Base-by-base conservation (phyloP, 306 rosid genomes). In the Rosa multiflora region DNA sequence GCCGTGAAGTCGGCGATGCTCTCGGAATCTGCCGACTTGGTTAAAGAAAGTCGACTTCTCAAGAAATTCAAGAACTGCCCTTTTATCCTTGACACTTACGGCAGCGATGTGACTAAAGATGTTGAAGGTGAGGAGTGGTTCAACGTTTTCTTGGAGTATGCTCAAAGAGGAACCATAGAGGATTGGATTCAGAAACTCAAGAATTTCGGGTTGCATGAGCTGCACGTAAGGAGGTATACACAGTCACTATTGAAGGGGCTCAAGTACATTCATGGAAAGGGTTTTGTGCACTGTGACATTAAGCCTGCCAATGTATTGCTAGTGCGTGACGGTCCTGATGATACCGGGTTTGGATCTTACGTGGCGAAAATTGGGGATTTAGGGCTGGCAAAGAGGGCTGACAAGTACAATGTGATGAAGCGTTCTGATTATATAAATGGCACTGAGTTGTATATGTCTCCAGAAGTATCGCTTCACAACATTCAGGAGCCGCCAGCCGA, bases 271-370 rank as follows among this genome's bases (percentile, higher is more conserved):
- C 83, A 79, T 46, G 73, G 40, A 1, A 66, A 21, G 56, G 78
- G 78, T 4, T 79, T 23, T 23, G 83, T 79, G 5, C 83, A 79
- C 35, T 73, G 83, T 56, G 78, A 79, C 42, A 39, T 79, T 18
- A 79, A 79, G 43, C 82, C 74, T 0, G 67, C 21, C 1, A 79
- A 72, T 35, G n/a, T 79, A 4, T 29, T 79, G 18, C 64, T 79
- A 1, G 78, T 72, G 21, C 21, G 70, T 37, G 9, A 64, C 2
- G 70, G 70, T 64, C 46, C 21, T 35, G 5, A 35, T 8, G 70
- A 64, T 64, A 37, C 70, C 0, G 70, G 70, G 12, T 64, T 64
- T 15, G 80, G 42, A 10, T 46, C 23, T 29, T 44, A 42, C 35
- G 61, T 42, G 10, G 74, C 83, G 43, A 80, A 74, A 13, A 67